phyloP scores from a whole-genome alignment of 495 filamentous ascomycete genomes.

The Coniosporium apollinis region DNA sequence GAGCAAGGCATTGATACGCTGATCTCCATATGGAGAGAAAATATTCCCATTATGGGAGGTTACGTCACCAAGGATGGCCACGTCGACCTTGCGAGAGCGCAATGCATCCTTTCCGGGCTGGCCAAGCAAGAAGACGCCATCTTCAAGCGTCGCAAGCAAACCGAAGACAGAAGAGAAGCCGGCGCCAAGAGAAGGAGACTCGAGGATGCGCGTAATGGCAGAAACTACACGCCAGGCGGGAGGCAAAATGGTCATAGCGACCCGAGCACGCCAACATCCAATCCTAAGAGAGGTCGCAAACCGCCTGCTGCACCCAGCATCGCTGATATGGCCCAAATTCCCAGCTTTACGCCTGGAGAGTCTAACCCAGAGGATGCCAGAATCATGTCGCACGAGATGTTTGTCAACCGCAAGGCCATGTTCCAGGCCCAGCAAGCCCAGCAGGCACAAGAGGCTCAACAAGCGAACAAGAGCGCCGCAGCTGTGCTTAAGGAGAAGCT shows the following conservation, averaged over 20 bases:
- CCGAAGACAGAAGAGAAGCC: slow-evolving; percentile 64
- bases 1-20: slow-evolving; percentile 95
- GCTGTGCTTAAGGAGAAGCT: slow-evolving; percentile 74
- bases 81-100: slow-evolving; percentile 72
- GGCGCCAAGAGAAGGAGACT: slow-evolving; percentile 63
- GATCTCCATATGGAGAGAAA: slow-evolving; percentile 89
- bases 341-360: slow-evolving; percentile 12
- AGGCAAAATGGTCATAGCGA: not conserved
- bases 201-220: slow-evolving; percentile 34
- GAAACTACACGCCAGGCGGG: not conserved
- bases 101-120: slow-evolving; percentile 74
- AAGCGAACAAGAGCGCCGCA: slow-evolving; percentile 88
- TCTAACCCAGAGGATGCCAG: slow-evolving; percentile 28
- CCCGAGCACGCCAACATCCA: not conserved
- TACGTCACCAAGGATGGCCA: slow-evolving; percentile 91
- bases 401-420: slow-evolving; percentile 59
- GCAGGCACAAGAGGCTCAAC: no score
- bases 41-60: slow-evolving; percentile 76
- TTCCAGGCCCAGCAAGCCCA: slow-evolving; percentile 62
- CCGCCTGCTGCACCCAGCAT: slow-evolving; percentile 10
- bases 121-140: slow-evolving; percentile 94
- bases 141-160: slow-evolving; percentile 67
- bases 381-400: slow-evolving; percentile 69
- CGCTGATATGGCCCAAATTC: slow-evolving; percentile 5
- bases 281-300: not conserved